These are phyloP conservation scores for Mortierella sp. DNA, from an alignment of 371 early-diverging fungal genomes.

Conservation along the genomic window DNA sequence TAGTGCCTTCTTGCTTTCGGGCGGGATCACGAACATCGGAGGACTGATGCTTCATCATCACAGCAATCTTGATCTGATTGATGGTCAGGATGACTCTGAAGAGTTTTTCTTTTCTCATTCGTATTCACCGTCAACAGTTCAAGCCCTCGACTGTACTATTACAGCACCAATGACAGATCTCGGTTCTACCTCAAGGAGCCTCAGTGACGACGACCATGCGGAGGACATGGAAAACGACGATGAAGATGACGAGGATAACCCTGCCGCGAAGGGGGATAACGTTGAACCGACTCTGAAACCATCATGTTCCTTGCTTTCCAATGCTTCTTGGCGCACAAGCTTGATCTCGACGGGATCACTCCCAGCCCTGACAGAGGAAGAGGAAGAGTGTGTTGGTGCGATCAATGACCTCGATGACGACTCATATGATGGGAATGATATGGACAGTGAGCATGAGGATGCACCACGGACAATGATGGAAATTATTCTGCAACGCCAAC, in stretches of 20 bases:
- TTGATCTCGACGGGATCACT: slow-evolving; percentile 5
- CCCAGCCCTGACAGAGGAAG: slow-evolving; percentile 20
- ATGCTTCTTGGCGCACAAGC: too few relatives aligned
- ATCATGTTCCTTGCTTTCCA: too few relatives aligned
- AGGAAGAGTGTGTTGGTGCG: slow-evolving; percentile 1
- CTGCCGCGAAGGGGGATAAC: slow-evolving; percentile 4
- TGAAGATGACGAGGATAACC: slow-evolving; percentile 15
- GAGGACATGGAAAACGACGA: slow-evolving; percentile 21
- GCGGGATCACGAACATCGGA: slow-evolving; percentile 30
- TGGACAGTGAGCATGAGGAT: slow-evolving; percentile 11
- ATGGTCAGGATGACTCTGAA: slow-evolving; percentile 40
- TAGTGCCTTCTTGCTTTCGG: slow-evolving; percentile 26
- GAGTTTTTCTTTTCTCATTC: slow-evolving; percentile 31
- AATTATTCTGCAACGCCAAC: slow-evolving; percentile 30
- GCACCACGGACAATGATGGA: slow-evolving; percentile 50
- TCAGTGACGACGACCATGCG: slow-evolving; percentile 4
- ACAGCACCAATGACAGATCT: neutral
- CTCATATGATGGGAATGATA: slow-evolving; percentile 6
- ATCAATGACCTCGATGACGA: slow-evolving; percentile 6
- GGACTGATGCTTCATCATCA: slow-evolving; percentile 22
- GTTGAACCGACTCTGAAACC: too few relatives aligned
- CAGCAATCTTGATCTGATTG: slow-evolving; percentile 16
- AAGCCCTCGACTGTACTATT: neutral
- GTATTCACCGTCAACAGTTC: slow-evolving; percentile 20
- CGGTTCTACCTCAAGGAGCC: slow-evolving; percentile 9